Evolutionary conservation across 129 eudicot species (phyloP), one percentile per base, ranked within the genome.

Genomic region (Deinandra increscens): DNA sequence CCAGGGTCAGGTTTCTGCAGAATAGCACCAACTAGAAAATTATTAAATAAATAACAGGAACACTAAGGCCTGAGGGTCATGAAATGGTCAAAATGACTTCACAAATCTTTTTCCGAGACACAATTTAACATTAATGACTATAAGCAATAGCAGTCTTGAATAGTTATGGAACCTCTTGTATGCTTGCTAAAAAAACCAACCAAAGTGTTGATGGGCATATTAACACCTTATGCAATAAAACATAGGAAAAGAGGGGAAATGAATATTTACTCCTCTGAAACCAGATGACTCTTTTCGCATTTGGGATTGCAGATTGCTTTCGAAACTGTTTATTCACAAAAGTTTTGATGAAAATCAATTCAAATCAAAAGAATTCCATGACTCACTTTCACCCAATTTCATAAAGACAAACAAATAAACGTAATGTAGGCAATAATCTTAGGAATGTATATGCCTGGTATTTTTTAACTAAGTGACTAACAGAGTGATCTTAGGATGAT

Each of bases 1-100:
- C 48, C 81, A 79, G 68, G 81, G 66, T 89, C 95, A 53, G 99
- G 98, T 82, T 93, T 93, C 97, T 93, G 90, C 82, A 78, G 44
- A 26, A 4, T 44, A 34, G 18, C 20, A 54, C 12, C 68, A 69
- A 58, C 26, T 18, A 46, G 5, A 60, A 31, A 11, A 64, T 38
- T 15, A 53, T 64, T 3, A 20, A 17, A 20, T 50, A 19, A 61
- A 58, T 9, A 53, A 70, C 41, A 9, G 29, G 71, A 66, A 15
- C 7, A 9, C 0, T 66, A 65, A 9, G 4, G 3, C 14, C 15
- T 66, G 41, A 44, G 0, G 41, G 56, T 43, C 23, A n/a, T 23
- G 22, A 9, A 66, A 36, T 36, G 49, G 34, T 51, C 19, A 12
- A 50, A 10, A 36, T 51, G 11, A 37, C 50, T 36, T 51, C 63